A percentile compares a stretch with the other conserved stretches of the same genome.
Evolutionary conservation across 495 filamentous ascomycete genomes (phyloP).

Genomic region (Aspergillus campestris): DNA sequence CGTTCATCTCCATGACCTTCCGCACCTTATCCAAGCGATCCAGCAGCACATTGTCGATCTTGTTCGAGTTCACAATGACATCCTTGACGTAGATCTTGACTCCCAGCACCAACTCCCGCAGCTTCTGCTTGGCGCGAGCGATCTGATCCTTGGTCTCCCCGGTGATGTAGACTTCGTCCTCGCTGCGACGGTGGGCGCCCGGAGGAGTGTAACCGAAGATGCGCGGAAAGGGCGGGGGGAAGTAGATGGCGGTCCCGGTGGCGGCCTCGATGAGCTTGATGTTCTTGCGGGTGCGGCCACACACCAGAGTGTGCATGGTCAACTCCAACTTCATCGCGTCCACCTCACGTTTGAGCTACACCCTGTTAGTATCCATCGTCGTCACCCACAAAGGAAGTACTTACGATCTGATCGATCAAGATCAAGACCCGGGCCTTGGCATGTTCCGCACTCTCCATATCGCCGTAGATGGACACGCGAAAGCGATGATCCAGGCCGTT

Average conservation of each 20-base stretch:
- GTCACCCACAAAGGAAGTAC: slow-evolving; percentile 19
- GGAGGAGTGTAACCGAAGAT: slow-evolving; percentile 82
- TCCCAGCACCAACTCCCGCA: slow-evolving; percentile 70
- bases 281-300: slow-evolving; percentile 87
- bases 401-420: slow-evolving; percentile 94
- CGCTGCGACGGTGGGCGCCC: slow-evolving; percentile 66
- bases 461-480: slow-evolving; percentile 87
- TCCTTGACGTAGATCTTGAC: slow-evolving; percentile 88
- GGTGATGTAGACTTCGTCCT: slow-evolving; percentile 89
- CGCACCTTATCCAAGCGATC: slow-evolving; percentile 90
- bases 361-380: slow-evolving; percentile 20
- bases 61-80: slow-evolving; percentile 72
- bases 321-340: slow-evolving; percentile 76
- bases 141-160: slow-evolving; percentile 76
- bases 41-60: slow-evolving; percentile 88
- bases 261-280: slow-evolving; percentile 93
- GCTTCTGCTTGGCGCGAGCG: slow-evolving; percentile 73
- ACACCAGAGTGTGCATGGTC: slow-evolving; percentile 80
- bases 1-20: slow-evolving; percentile 95
- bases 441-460: slow-evolving; percentile 90
- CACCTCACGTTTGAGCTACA: slow-evolving; percentile 75
- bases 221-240: slow-evolving; percentile 84
- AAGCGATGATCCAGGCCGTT: slow-evolving; percentile 69
- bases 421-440: slow-evolving; percentile 93
- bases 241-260: slow-evolving; percentile 94